Evolutionary conservation across 257 asterid genomes (phyloP), one percentile per base, ranked within the genome.

Genomic region (Plantago ovata): DNA sequence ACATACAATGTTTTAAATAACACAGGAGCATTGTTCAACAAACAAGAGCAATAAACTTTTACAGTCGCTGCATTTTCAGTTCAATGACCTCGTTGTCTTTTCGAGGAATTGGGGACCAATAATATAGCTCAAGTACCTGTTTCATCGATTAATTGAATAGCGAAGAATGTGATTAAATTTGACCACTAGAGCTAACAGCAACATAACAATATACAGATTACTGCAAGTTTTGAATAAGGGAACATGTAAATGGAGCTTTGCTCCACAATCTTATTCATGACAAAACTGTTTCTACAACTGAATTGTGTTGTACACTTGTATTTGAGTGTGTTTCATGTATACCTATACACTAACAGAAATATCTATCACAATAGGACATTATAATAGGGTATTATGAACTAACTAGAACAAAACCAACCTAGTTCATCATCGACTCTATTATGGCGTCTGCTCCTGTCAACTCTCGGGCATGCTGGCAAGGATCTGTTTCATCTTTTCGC

Each of bases 401-500:
- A 50, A 20, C 28, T 23, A 33, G 7, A 50, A 50, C 38, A 20
- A 20, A 50, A 50, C 16, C 38, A 32, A 11, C 54, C 38, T 3
- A n/a, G 21, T 0, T 15, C 11, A 20, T 50, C 56, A 50, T 20
- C 28, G 43, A 7, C 21, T 36, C 15, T 20, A 43, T 10, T 45
- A 15, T 41, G 56, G 66, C 69, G 75, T 45, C 79, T 61, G 59
- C 47, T 69, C 43, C 82, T 1, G 42, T 70, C 69, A 77, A 49
- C 78, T 67, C 58, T 57, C 74, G 45, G 86, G 81, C 38, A 79
- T 68, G 61, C 47, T 63, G 40, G 89, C 80, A 24, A 84, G 79
- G 40, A 87, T 38, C 75, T 84, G 84, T 81, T 84, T 87, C 81
- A 80, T 38, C 72, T 80, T 84, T 63, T 87, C 94, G 22, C 84